Evolutionary conservation across 169 alveolate genomes (phyloP).

Genomic region (Plasmodium falciparum): DNA sequence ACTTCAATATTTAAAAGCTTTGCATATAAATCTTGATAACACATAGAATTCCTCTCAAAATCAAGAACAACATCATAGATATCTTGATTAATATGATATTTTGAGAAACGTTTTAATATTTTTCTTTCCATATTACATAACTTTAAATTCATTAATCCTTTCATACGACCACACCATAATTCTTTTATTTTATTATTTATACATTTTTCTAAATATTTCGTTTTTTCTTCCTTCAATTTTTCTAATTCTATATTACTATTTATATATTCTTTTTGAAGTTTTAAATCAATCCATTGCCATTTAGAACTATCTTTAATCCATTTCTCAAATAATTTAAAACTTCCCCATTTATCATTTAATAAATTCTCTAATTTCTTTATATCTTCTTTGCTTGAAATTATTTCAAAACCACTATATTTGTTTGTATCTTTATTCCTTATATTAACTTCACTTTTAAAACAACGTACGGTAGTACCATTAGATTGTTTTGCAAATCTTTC

Average conservation of each 20-base stretch:
- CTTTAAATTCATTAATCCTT: constrained; percentile 58
- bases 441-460: background rate
- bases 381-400: constrained; percentile 52
- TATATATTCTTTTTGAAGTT: constrained; percentile 62
- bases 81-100: constrained; percentile 28
- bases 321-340: constrained; percentile 62
- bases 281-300: constrained; percentile 76
- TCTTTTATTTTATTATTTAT: constrained; percentile 66
- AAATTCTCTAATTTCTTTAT: constrained; percentile 36
- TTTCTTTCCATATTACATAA: constrained; percentile 52
- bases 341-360: constrained; percentile 69
- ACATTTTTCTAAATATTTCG: constrained; percentile 60
- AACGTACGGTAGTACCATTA: too few species aligned
- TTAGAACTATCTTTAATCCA: constrained; percentile 65
- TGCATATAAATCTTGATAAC: constrained; percentile 47
- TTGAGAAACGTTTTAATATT: constrained; percentile 23
- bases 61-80: constrained; percentile 49
- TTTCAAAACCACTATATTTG: constrained; percentile 48
- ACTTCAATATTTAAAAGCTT: background rate
- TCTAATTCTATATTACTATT: constrained; percentile 45
- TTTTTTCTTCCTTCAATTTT: constrained; percentile 63
- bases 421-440: background rate
- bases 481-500: too few species aligned
- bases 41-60: constrained; percentile 62
- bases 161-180: constrained; percentile 75